Base-by-base conservation (phyloP, 495 filamentous ascomycete genomes). In the Aspergillus funiculosus region DNA sequence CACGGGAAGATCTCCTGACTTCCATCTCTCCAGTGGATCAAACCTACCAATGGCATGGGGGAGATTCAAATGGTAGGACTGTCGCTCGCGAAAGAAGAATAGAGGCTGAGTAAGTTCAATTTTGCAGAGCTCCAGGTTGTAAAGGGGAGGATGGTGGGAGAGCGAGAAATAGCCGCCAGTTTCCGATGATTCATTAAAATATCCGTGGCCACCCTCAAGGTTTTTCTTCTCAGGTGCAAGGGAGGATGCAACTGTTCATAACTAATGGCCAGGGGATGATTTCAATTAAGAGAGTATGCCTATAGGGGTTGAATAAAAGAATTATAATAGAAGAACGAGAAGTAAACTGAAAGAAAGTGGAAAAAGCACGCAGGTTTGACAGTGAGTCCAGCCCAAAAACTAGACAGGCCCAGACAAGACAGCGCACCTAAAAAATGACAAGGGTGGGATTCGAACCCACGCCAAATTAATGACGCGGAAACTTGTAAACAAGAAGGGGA, bases 401-500 rank as follows among this genome's bases (percentile, higher is more conserved):
- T 22, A 13, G 13, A 38, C n/a, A n/a, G n/a, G n/a, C n/a, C n/a
- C n/a, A n/a, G n/a, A n/a, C n/a, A 20, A 25, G 19, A 17, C 11
- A 40, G n/a, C n/a, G n/a, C n/a, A n/a, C n/a, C n/a, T n/a, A 48
- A 41, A 21, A 43, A 37, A 52, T 69, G 66, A 67, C 59, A 67
- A 67, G 63, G 67, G 66, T 67, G 66, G 59, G 66, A 67, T 67
- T 69, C 59, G 66, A 69, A 69, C 64, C 58, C 64, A 66, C 63
- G 64, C 63, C 63, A 53, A 48, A 48, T 48, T 48, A 48, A 48
- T 48, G 46, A 48, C 46, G 46, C 46, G 46, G 46, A 48, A 48
- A 48, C 46, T 48, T 41, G 37, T 26, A 35, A 41, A 9, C 29
- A 41, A 39, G 36, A 40, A 14, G 14, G 41, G 24, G 39, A 38